phyloP scores from a whole-genome alignment of 2,329 filamentous ascomycete species.

The Aureobasidium leucospermi region DNA sequence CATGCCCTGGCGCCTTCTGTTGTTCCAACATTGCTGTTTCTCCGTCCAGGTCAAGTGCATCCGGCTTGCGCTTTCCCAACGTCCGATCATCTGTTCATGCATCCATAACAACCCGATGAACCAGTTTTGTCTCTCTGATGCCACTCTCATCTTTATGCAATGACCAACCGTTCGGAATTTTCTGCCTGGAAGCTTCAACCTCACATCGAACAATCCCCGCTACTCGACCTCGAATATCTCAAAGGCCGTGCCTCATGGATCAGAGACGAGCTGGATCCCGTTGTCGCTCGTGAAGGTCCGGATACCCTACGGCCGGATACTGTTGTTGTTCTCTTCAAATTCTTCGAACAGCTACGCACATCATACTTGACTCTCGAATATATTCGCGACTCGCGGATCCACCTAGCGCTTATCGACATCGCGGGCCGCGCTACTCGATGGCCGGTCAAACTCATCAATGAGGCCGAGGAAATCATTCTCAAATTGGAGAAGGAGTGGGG shows the following conservation, averaged over 20 bases:
- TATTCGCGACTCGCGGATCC: slow-evolving; percentile 39
- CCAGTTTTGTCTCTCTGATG: neutral
- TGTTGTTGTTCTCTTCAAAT: slow-evolving; percentile 36
- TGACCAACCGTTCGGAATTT: neutral
- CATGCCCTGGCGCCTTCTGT: neutral
- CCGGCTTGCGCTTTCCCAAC: neutral
- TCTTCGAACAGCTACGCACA: slow-evolving; percentile 26
- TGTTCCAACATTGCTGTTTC: neutral
- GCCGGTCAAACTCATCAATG: slow-evolving; percentile 38
- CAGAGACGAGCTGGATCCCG: slow-evolving; percentile 40
- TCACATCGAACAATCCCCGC: neutral
- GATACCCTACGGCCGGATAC: slow-evolving; percentile 37
- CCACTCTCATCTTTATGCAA: neutral
- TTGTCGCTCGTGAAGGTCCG: slow-evolving; percentile 39
- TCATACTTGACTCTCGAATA: slow-evolving; percentile 27
- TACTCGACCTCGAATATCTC: slow-evolving; percentile 24
- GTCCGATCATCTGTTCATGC: neutral
- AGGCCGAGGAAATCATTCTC: slow-evolving; percentile 36
- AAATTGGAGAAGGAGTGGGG: slow-evolving; percentile 35
- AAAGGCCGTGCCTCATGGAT: slow-evolving; percentile 37
- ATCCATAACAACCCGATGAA: neutral
- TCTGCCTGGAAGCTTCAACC: neutral
- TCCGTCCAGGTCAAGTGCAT: neutral
- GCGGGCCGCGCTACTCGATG: slow-evolving; percentile 40
- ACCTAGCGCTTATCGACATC: slow-evolving; percentile 37